Conservation (phyloP, 2,329 filamentous ascomycete species). For the Paecilomyces fulvus region DNA sequence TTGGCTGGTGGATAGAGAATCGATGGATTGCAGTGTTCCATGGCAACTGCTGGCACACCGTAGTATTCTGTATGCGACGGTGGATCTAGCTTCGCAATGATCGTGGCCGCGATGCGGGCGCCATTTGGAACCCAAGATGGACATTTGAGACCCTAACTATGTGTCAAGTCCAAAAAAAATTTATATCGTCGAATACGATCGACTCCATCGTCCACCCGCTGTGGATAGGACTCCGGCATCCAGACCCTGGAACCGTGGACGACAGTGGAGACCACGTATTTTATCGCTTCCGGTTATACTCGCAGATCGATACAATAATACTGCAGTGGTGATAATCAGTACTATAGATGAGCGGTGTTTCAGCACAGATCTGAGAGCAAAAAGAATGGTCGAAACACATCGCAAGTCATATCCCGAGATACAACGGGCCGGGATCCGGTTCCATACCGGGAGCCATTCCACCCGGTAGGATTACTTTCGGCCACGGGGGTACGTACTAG, state of each 20-base stretch:
- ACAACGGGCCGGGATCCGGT: not conserved
- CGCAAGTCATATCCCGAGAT: not conserved
- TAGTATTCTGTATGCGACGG: not conserved
- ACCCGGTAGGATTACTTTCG: not conserved
- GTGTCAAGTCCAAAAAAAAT: not conserved
- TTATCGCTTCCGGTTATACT: not conserved
- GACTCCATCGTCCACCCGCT: not conserved
- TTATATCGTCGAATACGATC: not conserved
- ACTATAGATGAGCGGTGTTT: not conserved
- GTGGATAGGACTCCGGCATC: not conserved
- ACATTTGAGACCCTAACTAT: not conserved
- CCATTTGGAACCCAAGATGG: not conserved
- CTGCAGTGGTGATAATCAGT: no score
- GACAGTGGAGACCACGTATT: not conserved
- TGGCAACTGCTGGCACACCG: not conserved
- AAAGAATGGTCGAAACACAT: not conserved
- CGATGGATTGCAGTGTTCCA: not conserved
- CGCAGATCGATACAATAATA: not conserved
- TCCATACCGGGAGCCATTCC: not conserved
- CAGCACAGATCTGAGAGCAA: not conserved
- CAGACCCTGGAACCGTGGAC: not conserved
- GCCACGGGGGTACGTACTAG: not conserved
- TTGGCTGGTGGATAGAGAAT: not conserved
- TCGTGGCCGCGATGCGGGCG: not conserved
- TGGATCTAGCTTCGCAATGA: not conserved